Base-by-base conservation (phyloP, 129 eudicot genomes). In the Centaurea solstitialis region DNA sequence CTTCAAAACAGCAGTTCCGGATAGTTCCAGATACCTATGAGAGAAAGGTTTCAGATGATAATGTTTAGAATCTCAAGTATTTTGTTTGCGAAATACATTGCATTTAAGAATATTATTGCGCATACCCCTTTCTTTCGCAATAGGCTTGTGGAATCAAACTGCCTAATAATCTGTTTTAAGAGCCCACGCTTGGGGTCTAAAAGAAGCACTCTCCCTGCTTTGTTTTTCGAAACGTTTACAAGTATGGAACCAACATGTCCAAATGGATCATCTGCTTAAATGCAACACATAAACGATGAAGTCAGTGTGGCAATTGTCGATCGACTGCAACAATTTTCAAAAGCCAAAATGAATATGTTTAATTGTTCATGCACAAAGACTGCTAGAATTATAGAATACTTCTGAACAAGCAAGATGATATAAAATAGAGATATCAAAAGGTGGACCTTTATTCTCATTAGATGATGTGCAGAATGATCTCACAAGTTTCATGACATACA, bases 1-100 rank as follows among this genome's bases (percentile, higher is more conserved):
- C 99, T 82, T 96, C 99, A 83, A 96, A 96, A 84, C 98, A 96
- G 87, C 99, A 96, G 84, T 96, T 96, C 13, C 99, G 97, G 43
- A 96, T 89, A 65, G 99, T 91, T 76, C 99, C 99, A 18, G 94
- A 83, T 45, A 95, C 97, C 99, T 95, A 80, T 59, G 67, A 53
- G 12, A 17, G 26, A 2, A 71, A 15, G 21, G 64, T 30, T 79
- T 80, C 47, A 71, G 43, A 61, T 22, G 40, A 38, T 17, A 74
- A 81, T 47, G 45, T 81, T 37, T 8, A 9, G 7, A 39, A 57
- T 13, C 6, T 67, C 21, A 68, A 24, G 6, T 59, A 13, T 74
- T 47, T 24, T 22, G 23, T 17, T 74, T 73, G 37, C 24, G 68
- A 74, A 47, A 10, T 74, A 4, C 9, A 40, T 20, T 11, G 12